phyloP scores from a whole-genome alignment of 2,329 filamentous ascomycete species.

The Talaromyces albobiverticillius region DNA sequence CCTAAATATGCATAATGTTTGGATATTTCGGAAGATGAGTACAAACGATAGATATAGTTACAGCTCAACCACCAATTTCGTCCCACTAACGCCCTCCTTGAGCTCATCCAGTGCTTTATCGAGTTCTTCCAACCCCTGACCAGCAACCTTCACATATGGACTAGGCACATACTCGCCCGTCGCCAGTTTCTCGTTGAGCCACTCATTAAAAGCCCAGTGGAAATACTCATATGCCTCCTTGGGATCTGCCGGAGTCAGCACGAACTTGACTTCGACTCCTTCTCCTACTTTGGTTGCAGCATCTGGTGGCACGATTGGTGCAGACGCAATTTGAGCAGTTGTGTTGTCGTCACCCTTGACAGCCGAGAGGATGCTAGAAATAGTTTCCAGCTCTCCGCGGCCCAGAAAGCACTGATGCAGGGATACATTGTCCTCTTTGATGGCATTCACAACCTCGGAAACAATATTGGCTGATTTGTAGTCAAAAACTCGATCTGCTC shows the following conservation, averaged over 20 bases:
- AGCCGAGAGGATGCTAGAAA: not conserved
- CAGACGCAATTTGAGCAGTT: slow-evolving; percentile 7
- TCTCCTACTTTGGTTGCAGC: not conserved
- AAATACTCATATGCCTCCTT: slow-evolving; percentile 16
- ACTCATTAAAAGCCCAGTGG: slow-evolving; percentile 18
- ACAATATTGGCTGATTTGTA: slow-evolving; percentile 35
- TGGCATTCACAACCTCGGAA: slow-evolving; percentile 25
- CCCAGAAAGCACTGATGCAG: slow-evolving; percentile 11
- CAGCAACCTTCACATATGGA: slow-evolving; percentile 21
- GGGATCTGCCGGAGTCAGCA: slow-evolving; percentile 15
- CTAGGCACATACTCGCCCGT: slow-evolving; percentile 22
- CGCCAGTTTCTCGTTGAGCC: slow-evolving; percentile 21
- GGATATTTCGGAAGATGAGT: too few relatives aligned
- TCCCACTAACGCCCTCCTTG: slow-evolving; percentile 21
- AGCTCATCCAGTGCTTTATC: slow-evolving; percentile 21
- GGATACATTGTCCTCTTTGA: slow-evolving; percentile 20
- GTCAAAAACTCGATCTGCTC: slow-evolving; percentile 40
- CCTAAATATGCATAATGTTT: too few relatives aligned
- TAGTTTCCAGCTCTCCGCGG: slow-evolving; percentile 1
- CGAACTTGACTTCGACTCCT: slow-evolving; percentile 13
- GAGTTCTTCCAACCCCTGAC: slow-evolving; percentile 17
- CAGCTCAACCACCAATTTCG: slow-evolving; percentile 22
- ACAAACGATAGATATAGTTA: slow-evolving; percentile 1
- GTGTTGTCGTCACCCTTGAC: not conserved
- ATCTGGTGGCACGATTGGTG: slow-evolving; percentile 4